Conservation (phyloP, 192 early-diverging fungal genomes). For the Ramicandelaber brevisporus region DNA sequence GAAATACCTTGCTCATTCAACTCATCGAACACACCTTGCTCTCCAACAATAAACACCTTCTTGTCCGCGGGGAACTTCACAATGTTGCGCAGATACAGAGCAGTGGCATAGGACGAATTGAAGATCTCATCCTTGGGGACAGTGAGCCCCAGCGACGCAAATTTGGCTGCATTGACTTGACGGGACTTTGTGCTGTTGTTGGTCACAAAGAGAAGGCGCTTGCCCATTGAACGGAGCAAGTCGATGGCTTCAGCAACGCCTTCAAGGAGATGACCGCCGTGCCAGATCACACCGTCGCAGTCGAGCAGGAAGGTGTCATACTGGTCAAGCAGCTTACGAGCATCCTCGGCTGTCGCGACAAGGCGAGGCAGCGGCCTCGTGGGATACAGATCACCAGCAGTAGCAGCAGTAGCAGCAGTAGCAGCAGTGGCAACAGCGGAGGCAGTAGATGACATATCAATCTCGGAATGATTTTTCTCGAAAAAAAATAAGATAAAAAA, state of each 20-base stretch:
- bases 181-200: constrained; percentile 92
- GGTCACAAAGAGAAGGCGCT: constrained; percentile 85
- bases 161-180: background rate
- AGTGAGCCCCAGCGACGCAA: background rate
- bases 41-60: constrained; percentile 78
- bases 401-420: too few relatives aligned
- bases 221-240: constrained; percentile 48
- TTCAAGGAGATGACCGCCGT: constrained; percentile 34
- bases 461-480: too few relatives aligned
- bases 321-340: constrained; percentile 39
- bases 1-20: constrained; percentile 53
- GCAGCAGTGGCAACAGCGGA: too few relatives aligned
- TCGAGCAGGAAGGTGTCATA: constrained; percentile 90
- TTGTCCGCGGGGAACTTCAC: constrained; percentile 61
- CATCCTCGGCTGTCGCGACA: too few relatives aligned
- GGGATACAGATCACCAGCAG: too few relatives aligned
- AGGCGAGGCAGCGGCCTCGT: too few relatives aligned
- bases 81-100: constrained; percentile 71
- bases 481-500: too few relatives aligned
- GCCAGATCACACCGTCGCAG: constrained; percentile 98
- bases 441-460: too few relatives aligned
- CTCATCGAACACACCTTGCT: constrained; percentile 68
- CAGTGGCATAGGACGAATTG: constrained; percentile 74
- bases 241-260: constrained; percentile 42
- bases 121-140: constrained; percentile 61